Evolutionary conservation across 192 early-diverging fungal genomes (phyloP), one percentile per base, ranked within the genome.

Genomic region (Radiomyces spectabilis): DNA sequence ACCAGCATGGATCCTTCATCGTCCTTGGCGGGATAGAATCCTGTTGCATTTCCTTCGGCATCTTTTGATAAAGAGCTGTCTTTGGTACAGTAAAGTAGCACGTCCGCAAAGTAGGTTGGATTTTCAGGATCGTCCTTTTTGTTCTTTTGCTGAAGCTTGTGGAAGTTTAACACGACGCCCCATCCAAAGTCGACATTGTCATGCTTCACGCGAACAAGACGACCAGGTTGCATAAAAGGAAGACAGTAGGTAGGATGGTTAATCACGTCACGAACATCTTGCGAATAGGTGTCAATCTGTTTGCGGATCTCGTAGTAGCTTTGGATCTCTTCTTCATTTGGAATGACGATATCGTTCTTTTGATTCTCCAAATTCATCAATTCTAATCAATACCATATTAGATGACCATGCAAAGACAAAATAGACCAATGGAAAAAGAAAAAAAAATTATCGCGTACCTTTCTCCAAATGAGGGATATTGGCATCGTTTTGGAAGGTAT

Each of bases 401-500:
- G n/a, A n/a, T n/a, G n/a, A n/a, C n/a, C n/a, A n/a, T n/a, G 22
- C 15, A 21, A 2, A n/a, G 41, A 38, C 6, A 51, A 29, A 16
- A 47, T 18, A 26, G 54, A 26, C 29, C 34, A 29, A 5, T 2
- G 22, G 2, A 29, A 38, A n/a, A n/a, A n/a, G n/a, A n/a, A 43
- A 48, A 48, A 16, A 48, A 48, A 48, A 48, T 9, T 29, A 25
- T 40, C 19, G 32, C 41, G 22, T 12, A 83, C 84, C 78, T 39
- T 61, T 34, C 70, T 89, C 76, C 29, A 91, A 72, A 37, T 77
- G 75, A 7, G 96, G 94, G 19, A 98, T 76, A 53, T 83, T 78
- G 5, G 91, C 75, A 19, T 82, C 76, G 40, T 90, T 91, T 71
- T 97, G 94, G 75, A 91, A 94, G 59, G 95, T 92, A 67, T 84